Conservation (phyloP, 805 yeast genomes). For the Alloascoidea africana region DNA sequence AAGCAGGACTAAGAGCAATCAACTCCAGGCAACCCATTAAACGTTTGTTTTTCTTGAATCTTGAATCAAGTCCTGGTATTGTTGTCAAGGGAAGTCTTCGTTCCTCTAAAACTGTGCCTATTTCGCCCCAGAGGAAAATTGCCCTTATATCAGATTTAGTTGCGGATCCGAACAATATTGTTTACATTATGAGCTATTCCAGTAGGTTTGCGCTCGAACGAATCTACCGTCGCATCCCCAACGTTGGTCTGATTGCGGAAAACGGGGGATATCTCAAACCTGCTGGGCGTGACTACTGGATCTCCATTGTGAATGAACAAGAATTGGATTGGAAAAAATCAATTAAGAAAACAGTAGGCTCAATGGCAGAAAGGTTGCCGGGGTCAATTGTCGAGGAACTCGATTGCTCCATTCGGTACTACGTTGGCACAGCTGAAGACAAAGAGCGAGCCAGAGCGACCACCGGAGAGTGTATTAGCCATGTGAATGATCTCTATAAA, state of each 20-base stretch:
- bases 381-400: constrained; percentile 30
- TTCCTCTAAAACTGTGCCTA: background rate
- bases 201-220: constrained; percentile 52
- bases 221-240: constrained; percentile 48
- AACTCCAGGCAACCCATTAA: constrained; percentile 15
- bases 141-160: constrained; percentile 44
- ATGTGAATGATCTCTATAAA: constrained; percentile 50
- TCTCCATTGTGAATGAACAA: constrained; percentile 40
- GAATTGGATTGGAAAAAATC: constrained; percentile 26
- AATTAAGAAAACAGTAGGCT: constrained; percentile 35
- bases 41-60: constrained; percentile 34
- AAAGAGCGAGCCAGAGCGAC: constrained; percentile 42
- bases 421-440: constrained; percentile 47
- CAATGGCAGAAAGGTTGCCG: constrained; percentile 65
- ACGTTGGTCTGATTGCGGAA: constrained; percentile 78
- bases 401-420: constrained; percentile 57
- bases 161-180: constrained; percentile 41
- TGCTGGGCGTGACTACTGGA: constrained; percentile 11
- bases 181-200: constrained; percentile 57
- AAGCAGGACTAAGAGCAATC: background rate
- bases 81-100: background rate
- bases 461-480: constrained; percentile 65
- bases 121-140: constrained; percentile 34
- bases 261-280: constrained; percentile 64
- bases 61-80: constrained; percentile 23